phyloP scores from a whole-genome alignment of 495 filamentous ascomycete genomes.

The Podospora didyma region DNA sequence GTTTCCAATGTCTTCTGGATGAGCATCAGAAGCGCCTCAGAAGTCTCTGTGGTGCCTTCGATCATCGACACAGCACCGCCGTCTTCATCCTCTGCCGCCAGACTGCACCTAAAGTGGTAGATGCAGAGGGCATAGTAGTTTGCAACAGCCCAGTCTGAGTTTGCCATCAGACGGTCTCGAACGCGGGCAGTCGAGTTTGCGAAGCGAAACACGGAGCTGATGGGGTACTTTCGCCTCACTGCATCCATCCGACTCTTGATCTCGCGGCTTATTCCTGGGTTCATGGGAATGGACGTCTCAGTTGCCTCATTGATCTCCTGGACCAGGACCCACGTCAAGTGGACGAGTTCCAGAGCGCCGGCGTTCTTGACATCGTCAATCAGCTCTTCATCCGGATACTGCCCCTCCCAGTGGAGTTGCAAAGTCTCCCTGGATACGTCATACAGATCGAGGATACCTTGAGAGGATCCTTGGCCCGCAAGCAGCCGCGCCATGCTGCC shows the following conservation, averaged over 20 bases:
- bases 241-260: constrained; percentile 17
- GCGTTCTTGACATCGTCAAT: constrained; percentile 48
- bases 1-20: constrained; percentile 35
- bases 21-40: constrained; percentile 34
- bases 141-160: constrained; percentile 45
- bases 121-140: constrained; percentile 43
- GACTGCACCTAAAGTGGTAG: constrained; percentile 35
- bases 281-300: neutral
- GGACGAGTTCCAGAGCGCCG: constrained; percentile 25
- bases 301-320: constrained; percentile 28
- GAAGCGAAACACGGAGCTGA: constrained; percentile 31
- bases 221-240: constrained; percentile 12
- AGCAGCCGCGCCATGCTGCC: constrained; percentile 22
- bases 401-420: constrained; percentile 32
- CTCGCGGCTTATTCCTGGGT: neutral
- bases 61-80: constrained; percentile 10
- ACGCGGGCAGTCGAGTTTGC: constrained; percentile 32
- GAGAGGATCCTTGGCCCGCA: neutral
- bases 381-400: constrained; percentile 45
- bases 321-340: constrained; percentile 38
- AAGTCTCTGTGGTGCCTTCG: constrained; percentile 22
- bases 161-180: constrained; percentile 39
- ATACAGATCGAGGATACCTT: constrained; percentile 17
- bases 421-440: constrained; percentile 15
- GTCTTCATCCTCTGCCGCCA: constrained; percentile 6